Evolutionary conservation across 2,329 filamentous ascomycete species (phyloP).

Genomic region (Aspergillus proliferans): DNA sequence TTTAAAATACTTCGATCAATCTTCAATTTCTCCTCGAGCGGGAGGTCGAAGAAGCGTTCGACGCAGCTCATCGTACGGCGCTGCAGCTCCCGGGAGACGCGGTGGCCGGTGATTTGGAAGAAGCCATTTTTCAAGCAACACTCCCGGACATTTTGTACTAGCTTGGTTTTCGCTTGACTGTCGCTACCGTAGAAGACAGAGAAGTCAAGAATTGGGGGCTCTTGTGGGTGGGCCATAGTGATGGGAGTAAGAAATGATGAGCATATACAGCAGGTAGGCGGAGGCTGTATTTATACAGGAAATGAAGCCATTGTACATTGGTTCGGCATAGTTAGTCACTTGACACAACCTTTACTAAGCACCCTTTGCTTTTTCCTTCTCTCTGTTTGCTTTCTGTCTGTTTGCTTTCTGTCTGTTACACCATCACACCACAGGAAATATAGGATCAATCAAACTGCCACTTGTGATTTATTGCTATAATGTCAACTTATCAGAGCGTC

Average conservation of each 20-base stretch:
- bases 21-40: slow-evolving; percentile 37
- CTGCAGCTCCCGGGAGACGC: slow-evolving; percentile 34
- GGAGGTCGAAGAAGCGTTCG: slow-evolving; percentile 36
- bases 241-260: slow-evolving; percentile 4
- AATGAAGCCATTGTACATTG: no score
- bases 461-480: no score
- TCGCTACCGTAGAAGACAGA: slow-evolving; percentile 22
- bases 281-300: no score
- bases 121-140: slow-evolving; percentile 34
- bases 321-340: no score
- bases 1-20: slow-evolving; percentile 23
- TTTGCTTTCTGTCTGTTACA: no score
- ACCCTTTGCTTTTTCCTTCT: no score
- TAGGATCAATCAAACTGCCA: no score
- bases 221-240: not conserved
- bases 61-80: slow-evolving; percentile 32
- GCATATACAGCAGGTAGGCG: no score
- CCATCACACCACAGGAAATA: no score
- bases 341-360: no score
- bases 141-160: slow-evolving; percentile 21
- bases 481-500: no score
- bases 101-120: slow-evolving; percentile 42
- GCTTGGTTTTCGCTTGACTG: slow-evolving; percentile 19
- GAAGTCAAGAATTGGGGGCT: not conserved
- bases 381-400: no score